phyloP scores from a whole-genome alignment of 805 yeast genomes.

The Myxozyma monticola region DNA sequence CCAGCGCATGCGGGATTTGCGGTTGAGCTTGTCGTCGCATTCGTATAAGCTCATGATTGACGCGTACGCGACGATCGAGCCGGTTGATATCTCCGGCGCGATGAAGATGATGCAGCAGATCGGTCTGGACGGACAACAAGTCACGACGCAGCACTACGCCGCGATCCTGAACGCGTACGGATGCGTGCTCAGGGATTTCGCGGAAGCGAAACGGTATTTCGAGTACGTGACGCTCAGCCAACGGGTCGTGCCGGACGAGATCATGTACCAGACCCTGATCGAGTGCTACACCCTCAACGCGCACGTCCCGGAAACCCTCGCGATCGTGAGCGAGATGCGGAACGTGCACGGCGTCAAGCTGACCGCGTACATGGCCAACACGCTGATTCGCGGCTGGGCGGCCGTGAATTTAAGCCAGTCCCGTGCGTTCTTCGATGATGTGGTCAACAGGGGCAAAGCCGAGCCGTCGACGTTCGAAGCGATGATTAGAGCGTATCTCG shows the following conservation, averaged over 20 bases:
- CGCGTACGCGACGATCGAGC: constrained; percentile 38
- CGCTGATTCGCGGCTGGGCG: constrained; percentile 42
- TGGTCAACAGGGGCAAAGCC: constrained; percentile 28
- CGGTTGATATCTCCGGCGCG: constrained; percentile 40
- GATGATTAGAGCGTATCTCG: constrained; percentile 38
- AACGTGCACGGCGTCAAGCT: constrained; percentile 36
- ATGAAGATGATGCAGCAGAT: constrained; percentile 40
- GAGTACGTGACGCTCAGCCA: constrained; percentile 35
- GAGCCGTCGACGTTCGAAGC: constrained; percentile 43
- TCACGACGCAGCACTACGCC: constrained; percentile 42
- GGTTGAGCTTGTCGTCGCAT: constrained; percentile 38
- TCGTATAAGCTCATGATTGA: constrained; percentile 46
- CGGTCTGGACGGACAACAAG: constrained; percentile 34
- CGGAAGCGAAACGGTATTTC: constrained; percentile 41
- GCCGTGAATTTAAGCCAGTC: constrained; percentile 33
- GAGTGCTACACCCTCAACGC: constrained; percentile 43
- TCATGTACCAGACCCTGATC: constrained; percentile 43
- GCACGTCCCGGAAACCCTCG: constrained; percentile 34
- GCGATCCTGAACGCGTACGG: constrained; percentile 44
- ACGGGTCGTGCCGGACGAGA: constrained; percentile 41
- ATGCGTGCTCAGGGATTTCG: constrained; percentile 38
- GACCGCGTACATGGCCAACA: constrained; percentile 40
- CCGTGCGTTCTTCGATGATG: constrained; percentile 36
- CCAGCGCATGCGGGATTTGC: constrained; percentile 32
- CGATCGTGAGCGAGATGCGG: constrained; percentile 26